phyloP scores from a whole-genome alignment of 441 rosid genomes.

The Euphorbia schlechtendalii region DNA sequence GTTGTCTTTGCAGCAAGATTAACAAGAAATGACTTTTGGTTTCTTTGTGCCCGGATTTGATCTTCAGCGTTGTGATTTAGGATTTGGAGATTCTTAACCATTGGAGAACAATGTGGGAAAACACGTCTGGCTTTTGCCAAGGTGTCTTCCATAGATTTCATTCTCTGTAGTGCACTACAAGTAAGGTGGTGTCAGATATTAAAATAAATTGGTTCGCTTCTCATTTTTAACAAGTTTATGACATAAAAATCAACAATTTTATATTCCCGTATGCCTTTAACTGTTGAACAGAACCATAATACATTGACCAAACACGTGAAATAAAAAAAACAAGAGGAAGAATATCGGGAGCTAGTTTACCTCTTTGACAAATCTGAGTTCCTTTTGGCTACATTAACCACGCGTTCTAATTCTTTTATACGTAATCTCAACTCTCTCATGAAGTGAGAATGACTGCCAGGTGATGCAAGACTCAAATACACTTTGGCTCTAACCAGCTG shows the following conservation, averaged over 20 bases:
- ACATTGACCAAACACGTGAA: neutral
- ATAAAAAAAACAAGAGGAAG: neutral
- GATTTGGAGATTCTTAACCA: conserved; percentile 67
- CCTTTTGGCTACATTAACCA: conserved; percentile 48
- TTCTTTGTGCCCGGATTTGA: conserved; percentile 58
- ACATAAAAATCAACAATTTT: neutral
- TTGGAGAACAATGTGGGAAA: conserved; percentile 57
- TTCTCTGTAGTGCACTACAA: conserved; percentile 62
- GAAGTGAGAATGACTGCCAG: conserved; percentile 66
- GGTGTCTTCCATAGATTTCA: conserved; percentile 52
- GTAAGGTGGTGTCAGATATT: conserved; percentile 20
- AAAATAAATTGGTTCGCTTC: conserved; percentile 20
- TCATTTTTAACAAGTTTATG: conserved; percentile 14
- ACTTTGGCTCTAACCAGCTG: conserved; percentile 71
- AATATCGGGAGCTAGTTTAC: conserved; percentile 26
- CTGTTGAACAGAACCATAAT: neutral
- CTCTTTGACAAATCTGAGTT: conserved; percentile 75
- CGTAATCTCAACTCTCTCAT: conserved; percentile 69
- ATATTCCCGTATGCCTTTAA: conserved; percentile 8
- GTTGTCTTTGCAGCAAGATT: conserved; percentile 82
- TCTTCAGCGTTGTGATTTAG: conserved; percentile 70
- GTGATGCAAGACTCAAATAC: conserved; percentile 58
- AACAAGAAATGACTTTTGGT: conserved; percentile 57
- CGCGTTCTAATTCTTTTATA: conserved; percentile 64
- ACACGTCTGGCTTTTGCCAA: conserved; percentile 55